Percentiles rank a stretch among this genome's conserved stretches.
These are phyloP conservation scores for Aspergillus biplanus DNA, from an alignment of 495 filamentous ascomycete genomes.

Conservation along the genomic window DNA sequence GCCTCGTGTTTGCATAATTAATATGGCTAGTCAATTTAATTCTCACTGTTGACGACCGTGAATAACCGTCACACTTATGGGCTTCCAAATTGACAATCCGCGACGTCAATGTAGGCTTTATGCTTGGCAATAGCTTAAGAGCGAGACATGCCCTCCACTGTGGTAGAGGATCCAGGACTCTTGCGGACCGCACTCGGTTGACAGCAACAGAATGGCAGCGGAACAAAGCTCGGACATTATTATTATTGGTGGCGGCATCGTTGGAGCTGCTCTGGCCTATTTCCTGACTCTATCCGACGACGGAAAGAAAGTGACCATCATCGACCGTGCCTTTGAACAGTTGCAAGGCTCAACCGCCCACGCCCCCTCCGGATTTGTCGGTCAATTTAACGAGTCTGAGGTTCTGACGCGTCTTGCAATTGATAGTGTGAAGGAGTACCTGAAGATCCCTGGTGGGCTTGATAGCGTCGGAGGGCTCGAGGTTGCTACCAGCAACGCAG, in stretches of 20 bases:
- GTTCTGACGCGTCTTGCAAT: constrained; percentile 36
- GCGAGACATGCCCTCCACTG: not conserved
- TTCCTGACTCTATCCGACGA: constrained; percentile 28
- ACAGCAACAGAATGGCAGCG: not conserved
- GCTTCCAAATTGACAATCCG: not conserved
- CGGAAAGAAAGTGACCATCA: constrained; percentile 29
- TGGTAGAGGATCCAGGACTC: not conserved
- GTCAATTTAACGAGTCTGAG: constrained; percentile 40
- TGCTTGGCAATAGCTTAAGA: not conserved
- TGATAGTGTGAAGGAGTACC: constrained; percentile 36
- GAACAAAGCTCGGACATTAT: constrained; percentile 31
- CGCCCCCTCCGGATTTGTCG: constrained; percentile 42
- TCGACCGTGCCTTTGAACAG: constrained; percentile 30
- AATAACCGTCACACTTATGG: not conserved
- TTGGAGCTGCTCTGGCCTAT: constrained; percentile 45
- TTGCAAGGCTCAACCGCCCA: constrained; percentile 35
- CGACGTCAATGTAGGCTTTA: not conserved
- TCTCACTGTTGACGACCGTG: not conserved
- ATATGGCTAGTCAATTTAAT: not conserved
- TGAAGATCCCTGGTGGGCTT: constrained; percentile 33
- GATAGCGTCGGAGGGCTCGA: constrained; percentile 38
- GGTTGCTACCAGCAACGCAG: constrained; percentile 30
- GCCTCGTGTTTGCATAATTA: not conserved
- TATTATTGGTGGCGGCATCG: constrained; percentile 52
- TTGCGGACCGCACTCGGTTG: not conserved